phyloP scores from a whole-genome alignment of 495 filamentous ascomycete genomes.

The Cetradonia linearis region DNA sequence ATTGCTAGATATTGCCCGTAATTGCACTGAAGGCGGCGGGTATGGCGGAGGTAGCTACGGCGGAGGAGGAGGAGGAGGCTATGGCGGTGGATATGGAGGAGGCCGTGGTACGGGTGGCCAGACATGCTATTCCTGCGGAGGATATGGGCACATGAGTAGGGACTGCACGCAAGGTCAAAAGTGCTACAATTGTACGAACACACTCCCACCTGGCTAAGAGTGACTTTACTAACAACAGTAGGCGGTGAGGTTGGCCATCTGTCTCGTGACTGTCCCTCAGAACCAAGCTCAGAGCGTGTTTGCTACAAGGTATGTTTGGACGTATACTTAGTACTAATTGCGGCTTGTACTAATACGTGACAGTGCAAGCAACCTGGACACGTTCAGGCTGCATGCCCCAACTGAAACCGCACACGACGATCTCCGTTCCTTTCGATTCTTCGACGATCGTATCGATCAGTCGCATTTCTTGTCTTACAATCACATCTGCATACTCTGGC shows the following conservation, averaged over 20 bases:
- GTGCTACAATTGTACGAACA: slow-evolving; percentile 89
- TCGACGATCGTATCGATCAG: not conserved
- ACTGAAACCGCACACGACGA: slow-evolving; percentile 33
- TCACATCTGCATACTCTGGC: slow-evolving; percentile 11
- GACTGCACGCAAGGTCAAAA: slow-evolving; percentile 98
- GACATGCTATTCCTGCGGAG: slow-evolving; percentile 95
- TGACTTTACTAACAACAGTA: slow-evolving; percentile 23
- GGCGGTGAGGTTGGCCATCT: slow-evolving; percentile 87
- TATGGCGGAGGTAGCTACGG: slow-evolving; percentile 43
- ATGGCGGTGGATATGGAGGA: slow-evolving; percentile 41
- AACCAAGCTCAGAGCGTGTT: slow-evolving; percentile 78
- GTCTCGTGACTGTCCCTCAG: slow-evolving; percentile 88
- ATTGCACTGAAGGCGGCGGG: slow-evolving; percentile 55
- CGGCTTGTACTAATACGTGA: not conserved
- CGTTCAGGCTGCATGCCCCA: slow-evolving; percentile 85
- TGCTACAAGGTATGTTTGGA: slow-evolving; percentile 61
- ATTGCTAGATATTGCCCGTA: slow-evolving; percentile 61
- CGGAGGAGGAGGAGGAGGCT: slow-evolving; percentile 35
- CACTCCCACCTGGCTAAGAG: not conserved
- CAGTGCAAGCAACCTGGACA: slow-evolving; percentile 93
- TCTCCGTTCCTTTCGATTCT: not conserved
- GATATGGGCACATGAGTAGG: slow-evolving; percentile 90
- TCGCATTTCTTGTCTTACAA: slow-evolving; percentile 15
- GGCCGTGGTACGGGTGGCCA: slow-evolving; percentile 48
- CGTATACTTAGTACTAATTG: not conserved